Evolutionary conservation across 768 basidiomycete genomes (phyloP), one percentile per base, ranked within the genome.

Genomic region (Pisolithus microcarpus): DNA sequence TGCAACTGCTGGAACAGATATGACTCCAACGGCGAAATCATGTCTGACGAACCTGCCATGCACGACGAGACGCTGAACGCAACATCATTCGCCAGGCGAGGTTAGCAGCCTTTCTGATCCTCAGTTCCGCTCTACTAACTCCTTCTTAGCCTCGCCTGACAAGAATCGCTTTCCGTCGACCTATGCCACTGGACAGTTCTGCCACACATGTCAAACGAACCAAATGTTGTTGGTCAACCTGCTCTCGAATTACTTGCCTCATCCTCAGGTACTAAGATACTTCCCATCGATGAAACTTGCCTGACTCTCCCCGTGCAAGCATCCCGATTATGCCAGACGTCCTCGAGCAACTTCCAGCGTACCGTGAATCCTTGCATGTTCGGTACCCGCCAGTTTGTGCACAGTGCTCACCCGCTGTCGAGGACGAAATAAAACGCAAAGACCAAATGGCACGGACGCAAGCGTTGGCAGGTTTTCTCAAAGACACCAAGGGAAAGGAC

Each of bases 301-400:
- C 30, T 36, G 39, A 52, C n/a, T 38, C 28, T 42, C 36, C 42
- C 50, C 13, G 11, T 11, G n/a, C 44, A 58, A 93, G 90, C 81
- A 82, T 58, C 85, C 87, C 3, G 81, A 86, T 50, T 89, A 91
- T 61, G 69, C 72, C 30, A 68, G 69, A 18, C 79, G 87, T 15
- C n/a, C 71, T 85, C 26, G 78, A 78, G 39, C 75, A 74, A 54
- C 77, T 90, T 6, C 80, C 84, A 0, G 77, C 78, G 38, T 95
- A 96, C 66, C 77, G 80, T 38, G 75, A 78, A 56, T 87, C 85
- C 1, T 72, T 97, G 18, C 79, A 93, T 57, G 54, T 69, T 11
- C 87, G 93, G 8, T 96, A 96, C 63, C 93, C 94, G 8, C 90
- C 87, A 2, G 84, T 95, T 30, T 97, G 93, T 65, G 70, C 74